These are phyloP conservation scores for Gomphus bonarii DNA, from an alignment of 1,284 basidiomycete genomes.

Conservation along the genomic window DNA sequence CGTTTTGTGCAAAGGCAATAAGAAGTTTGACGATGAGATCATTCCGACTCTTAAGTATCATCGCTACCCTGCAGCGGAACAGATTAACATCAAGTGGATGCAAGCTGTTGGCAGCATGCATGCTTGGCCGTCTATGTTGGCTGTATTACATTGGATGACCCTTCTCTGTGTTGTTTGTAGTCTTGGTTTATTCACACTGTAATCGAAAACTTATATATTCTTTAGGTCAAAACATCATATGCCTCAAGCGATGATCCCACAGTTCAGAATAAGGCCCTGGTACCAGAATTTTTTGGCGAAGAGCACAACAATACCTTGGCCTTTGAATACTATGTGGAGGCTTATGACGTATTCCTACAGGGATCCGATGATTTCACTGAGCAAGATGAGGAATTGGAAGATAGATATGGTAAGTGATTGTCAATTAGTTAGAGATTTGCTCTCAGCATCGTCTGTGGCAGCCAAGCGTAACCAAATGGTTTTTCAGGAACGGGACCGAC, in stretches of 20 bases:
- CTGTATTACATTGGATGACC: conserved; percentile 81
- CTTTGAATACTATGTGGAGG: conserved; percentile 61
- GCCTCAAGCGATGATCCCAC: conserved; percentile 51
- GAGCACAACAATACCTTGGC: conserved; percentile 65
- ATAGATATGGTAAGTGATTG: conserved; percentile 53
- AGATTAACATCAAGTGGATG: conserved; percentile 74
- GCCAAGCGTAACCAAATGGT: conserved; percentile 59
- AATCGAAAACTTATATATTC: conserved; percentile 19
- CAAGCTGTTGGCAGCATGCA: conserved; percentile 76
- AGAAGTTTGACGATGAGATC: conserved; percentile 74
- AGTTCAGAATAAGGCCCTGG: conserved; percentile 45
- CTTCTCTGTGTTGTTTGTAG: conserved; percentile 60
- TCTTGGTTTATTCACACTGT: not conserved
- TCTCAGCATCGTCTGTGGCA: conserved; percentile 21
- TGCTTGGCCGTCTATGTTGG: conserved; percentile 74
- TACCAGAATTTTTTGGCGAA: conserved; percentile 65
- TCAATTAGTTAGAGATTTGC: not conserved
- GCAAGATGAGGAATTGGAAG: conserved; percentile 58
- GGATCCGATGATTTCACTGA: conserved; percentile 64
- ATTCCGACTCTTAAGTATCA: conserved; percentile 61
- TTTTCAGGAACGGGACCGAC: conserved; percentile 47
- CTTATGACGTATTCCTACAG: conserved; percentile 66
- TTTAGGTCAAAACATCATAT: conserved; percentile 38
- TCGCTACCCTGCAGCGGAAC: conserved; percentile 65
- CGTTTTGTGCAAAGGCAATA: conserved; percentile 32